These are phyloP conservation scores for Cryphonectria naterciae DNA, from an alignment of 2,329 filamentous ascomycete species.

Conservation along the genomic window DNA sequence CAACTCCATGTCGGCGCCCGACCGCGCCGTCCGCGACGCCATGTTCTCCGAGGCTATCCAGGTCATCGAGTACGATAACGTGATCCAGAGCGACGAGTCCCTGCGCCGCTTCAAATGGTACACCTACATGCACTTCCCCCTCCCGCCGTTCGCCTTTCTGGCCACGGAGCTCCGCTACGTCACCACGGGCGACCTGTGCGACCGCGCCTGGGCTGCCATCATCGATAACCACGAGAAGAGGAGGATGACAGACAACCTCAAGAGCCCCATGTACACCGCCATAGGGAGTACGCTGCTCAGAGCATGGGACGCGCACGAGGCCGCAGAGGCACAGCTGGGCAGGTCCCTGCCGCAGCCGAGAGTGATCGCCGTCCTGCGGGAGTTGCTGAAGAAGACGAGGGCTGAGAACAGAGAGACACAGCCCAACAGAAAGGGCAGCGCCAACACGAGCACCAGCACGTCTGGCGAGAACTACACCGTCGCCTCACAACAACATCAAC, in stretches of 20 bases:
- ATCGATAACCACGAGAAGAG: slow-evolving; percentile 58
- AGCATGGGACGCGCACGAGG: slow-evolving; percentile 63
- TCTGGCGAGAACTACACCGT: slow-evolving; percentile 10
- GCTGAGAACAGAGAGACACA: slow-evolving; percentile 23
- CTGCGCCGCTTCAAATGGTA: slow-evolving; percentile 62
- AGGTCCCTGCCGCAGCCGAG: slow-evolving; percentile 47
- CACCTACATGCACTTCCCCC: slow-evolving; percentile 61
- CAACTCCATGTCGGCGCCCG: slow-evolving; percentile 42
- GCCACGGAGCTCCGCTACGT: slow-evolving; percentile 58
- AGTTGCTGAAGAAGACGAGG: slow-evolving; percentile 40
- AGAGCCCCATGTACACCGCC: slow-evolving; percentile 60
- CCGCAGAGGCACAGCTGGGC: slow-evolving; percentile 50
- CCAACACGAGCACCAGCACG: slow-evolving; percentile 9
- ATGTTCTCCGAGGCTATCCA: slow-evolving; percentile 59
- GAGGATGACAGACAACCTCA: slow-evolving; percentile 52
- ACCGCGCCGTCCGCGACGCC: slow-evolving; percentile 49
- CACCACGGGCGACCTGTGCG: slow-evolving; percentile 57
- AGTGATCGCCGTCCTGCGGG: slow-evolving; percentile 54
- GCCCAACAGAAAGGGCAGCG: slow-evolving; percentile 28
- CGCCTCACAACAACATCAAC: slow-evolving; percentile 19
- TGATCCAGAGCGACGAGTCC: slow-evolving; percentile 55
- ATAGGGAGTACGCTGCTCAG: slow-evolving; percentile 64
- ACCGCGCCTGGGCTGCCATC: slow-evolving; percentile 63
- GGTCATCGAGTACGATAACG: slow-evolving; percentile 63
- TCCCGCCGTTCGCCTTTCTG: slow-evolving; percentile 65